Evolutionary conservation across 2,329 filamentous ascomycete species (phyloP), one percentile per base, ranked within the genome.

Genomic region (Aspergillus sp.): DNA sequence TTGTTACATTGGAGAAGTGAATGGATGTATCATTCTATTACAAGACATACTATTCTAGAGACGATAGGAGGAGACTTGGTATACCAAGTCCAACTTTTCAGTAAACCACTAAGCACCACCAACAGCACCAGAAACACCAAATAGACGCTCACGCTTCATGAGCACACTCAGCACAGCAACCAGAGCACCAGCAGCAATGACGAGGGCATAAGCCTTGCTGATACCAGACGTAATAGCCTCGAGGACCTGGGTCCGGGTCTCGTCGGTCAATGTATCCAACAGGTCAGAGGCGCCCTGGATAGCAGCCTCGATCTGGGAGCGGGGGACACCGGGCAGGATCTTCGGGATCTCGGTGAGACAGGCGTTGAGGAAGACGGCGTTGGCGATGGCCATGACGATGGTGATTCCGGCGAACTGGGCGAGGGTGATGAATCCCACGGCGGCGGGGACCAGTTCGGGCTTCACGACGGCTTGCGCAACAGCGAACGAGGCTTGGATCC

Each of bases 401-500:
- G 40, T 41, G n/a, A 41, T 22, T 7, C 22, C 51, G 11, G 39
- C 40, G 22, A 44, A 41, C 41, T 53, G 51, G n/a, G 51, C 51
- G 7, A 53, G 42, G 2, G 51, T 27, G n/a, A 51, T 39, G 15
- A 40, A 51, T 12, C 30, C 48, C 17, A 51, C 48, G 9, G 48
- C 48, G 5, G 20, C 30, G 1, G 48, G 48, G 7, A 51, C 37
- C 15, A 9, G 15, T 4, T 19, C 30, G 0, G 42, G 42, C 11
- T 45, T n/a, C 0, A 45, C 42, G 42, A 45, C 42, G 1, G 60
- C 54, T 30, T 65, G 64, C 2, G 62, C 63, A 9, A 68, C 54
- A 0, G 64, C 57, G 49, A 65, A 71, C 1, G 50, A 59, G 2
- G 58, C 58, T 39, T 67, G 62, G n/a, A 59, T 44, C 41, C 54